phyloP scores from a whole-genome alignment of 2,329 filamentous ascomycete species.

The Cercospora beticola region DNA sequence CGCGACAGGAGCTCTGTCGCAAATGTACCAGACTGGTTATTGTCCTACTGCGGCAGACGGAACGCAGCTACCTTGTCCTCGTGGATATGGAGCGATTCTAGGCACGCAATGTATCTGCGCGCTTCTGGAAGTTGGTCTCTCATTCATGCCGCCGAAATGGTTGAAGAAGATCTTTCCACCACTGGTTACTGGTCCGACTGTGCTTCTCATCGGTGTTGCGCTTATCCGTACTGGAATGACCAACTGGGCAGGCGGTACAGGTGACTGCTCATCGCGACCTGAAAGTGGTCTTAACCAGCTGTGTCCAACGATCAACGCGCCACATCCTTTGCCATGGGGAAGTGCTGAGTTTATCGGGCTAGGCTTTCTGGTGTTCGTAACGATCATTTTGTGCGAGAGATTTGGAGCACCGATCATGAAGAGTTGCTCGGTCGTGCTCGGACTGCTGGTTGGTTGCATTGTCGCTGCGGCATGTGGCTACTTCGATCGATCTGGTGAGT shows the following conservation, averaged over 20 bases:
- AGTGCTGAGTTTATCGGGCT: constrained; percentile 75
- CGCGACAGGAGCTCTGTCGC: constrained; percentile 66
- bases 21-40: constrained; percentile 76
- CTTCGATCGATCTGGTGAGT: constrained; percentile 59
- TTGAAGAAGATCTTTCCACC: constrained; percentile 72
- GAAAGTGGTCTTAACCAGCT: constrained; percentile 57
- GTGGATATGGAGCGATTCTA: constrained; percentile 72
- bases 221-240: constrained; percentile 71
- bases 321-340: constrained; percentile 73
- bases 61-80: constrained; percentile 68
- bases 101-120: constrained; percentile 58
- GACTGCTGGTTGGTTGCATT: constrained; percentile 73
- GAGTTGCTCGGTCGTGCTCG: constrained; percentile 71
- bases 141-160: constrained; percentile 68
- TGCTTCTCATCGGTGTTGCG: constrained; percentile 70
- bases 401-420: constrained; percentile 86
- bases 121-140: constrained; percentile 68
- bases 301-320: constrained; percentile 67
- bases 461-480: constrained; percentile 77
- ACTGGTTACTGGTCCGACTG: constrained; percentile 68
- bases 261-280: constrained; percentile 52
- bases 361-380: constrained; percentile 76
- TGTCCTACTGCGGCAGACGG: constrained; percentile 62
- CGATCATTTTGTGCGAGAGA: constrained; percentile 76
- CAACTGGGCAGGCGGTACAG: constrained; percentile 75